Conservation (phyloP, 1,284 basidiomycete genomes). For the Malassezia psittaci region DNA sequence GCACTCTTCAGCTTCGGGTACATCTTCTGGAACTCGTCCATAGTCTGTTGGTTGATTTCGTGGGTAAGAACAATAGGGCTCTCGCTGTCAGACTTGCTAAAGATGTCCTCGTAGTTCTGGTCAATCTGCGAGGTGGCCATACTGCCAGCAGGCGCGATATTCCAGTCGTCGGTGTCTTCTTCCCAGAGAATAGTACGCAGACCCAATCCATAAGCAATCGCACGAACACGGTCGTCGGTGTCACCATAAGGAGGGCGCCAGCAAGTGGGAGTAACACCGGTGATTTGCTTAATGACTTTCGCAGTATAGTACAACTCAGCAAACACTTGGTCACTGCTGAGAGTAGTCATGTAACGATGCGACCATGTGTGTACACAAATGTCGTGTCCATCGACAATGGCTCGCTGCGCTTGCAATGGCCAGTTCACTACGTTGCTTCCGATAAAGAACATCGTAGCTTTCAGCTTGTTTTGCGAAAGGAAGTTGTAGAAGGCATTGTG, state of each 20-base stretch:
- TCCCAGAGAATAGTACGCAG: slow-evolving; percentile 51
- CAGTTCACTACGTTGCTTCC: slow-evolving; percentile 49
- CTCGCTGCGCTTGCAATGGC: slow-evolving; percentile 53
- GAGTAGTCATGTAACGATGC: slow-evolving; percentile 22
- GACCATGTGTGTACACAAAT: slow-evolving; percentile 27
- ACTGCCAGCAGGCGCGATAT: slow-evolving; percentile 39
- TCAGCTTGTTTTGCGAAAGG: slow-evolving; percentile 18
- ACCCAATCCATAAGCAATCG: slow-evolving; percentile 52
- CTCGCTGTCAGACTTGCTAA: slow-evolving; percentile 46
- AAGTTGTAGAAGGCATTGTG: slow-evolving; percentile 27
- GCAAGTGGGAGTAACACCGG: slow-evolving; percentile 51
- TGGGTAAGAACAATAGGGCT: slow-evolving; percentile 48
- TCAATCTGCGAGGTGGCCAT: slow-evolving; percentile 46
- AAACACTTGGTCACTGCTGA: slow-evolving; percentile 44
- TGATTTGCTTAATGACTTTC: slow-evolving; percentile 50
- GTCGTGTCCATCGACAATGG: slow-evolving; percentile 21
- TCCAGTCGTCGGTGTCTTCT: slow-evolving; percentile 50
- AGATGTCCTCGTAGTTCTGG: slow-evolving; percentile 50
- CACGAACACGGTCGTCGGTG: slow-evolving; percentile 52
- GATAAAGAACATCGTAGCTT: slow-evolving; percentile 29
- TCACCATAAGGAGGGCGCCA: slow-evolving; percentile 50
- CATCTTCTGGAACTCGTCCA: slow-evolving; percentile 34
- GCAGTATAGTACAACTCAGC: slow-evolving; percentile 54
- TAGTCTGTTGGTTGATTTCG: slow-evolving; percentile 41
- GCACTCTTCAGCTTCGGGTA: slow-evolving; percentile 31